Percentiles rank a stretch among this genome's conserved stretches.
phyloP scores from a whole-genome alignment of 2,329 filamentous ascomycete genomes.

The Fusarium avenaceum region DNA sequence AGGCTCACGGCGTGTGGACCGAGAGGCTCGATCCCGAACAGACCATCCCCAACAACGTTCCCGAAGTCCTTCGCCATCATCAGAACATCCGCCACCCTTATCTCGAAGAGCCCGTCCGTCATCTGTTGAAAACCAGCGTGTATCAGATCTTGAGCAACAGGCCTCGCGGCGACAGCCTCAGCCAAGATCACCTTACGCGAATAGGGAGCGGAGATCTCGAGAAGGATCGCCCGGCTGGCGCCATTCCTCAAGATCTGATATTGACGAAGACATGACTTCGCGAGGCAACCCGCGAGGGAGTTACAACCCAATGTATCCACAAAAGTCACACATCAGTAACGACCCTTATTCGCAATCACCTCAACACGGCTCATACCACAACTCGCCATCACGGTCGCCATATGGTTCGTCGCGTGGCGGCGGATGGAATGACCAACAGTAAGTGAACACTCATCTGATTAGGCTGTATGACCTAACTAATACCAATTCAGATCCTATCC shows the following conservation, averaged over 20 bases:
- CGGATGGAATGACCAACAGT: slow-evolving; percentile 59
- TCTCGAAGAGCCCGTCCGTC: slow-evolving; percentile 41
- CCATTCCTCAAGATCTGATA: slow-evolving; percentile 63
- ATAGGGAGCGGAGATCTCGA: slow-evolving; percentile 50
- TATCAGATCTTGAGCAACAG: slow-evolving; percentile 39
- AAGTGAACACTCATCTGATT: slow-evolving; percentile 43
- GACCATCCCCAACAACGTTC: slow-evolving; percentile 44
- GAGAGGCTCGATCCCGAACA: slow-evolving; percentile 44
- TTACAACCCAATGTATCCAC: slow-evolving; percentile 57
- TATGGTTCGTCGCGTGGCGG: slow-evolving; percentile 57
- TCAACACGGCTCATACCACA: slow-evolving; percentile 61
- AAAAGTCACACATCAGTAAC: slow-evolving; percentile 55
- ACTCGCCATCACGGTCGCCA: slow-evolving; percentile 61
- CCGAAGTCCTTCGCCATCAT: slow-evolving; percentile 44
- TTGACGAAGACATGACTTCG: slow-evolving; percentile 65
- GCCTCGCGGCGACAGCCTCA: slow-evolving; percentile 41
- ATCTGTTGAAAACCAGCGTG: slow-evolving; percentile 45
- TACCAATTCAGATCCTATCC: slow-evolving; percentile 67
- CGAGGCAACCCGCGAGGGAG: slow-evolving; percentile 60
- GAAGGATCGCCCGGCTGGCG: slow-evolving; percentile 50
- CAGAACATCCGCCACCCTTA: slow-evolving; percentile 39
- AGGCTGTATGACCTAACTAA: slow-evolving; percentile 9
- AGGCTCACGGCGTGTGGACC: slow-evolving; percentile 44
- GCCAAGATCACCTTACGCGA: slow-evolving; percentile 48
- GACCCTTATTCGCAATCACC: slow-evolving; percentile 60